A percentile compares a stretch with the other conserved stretches of the same genome.
Conservation (phyloP, 768 basidiomycete genomes). For the Leccinum uliginosum region DNA sequence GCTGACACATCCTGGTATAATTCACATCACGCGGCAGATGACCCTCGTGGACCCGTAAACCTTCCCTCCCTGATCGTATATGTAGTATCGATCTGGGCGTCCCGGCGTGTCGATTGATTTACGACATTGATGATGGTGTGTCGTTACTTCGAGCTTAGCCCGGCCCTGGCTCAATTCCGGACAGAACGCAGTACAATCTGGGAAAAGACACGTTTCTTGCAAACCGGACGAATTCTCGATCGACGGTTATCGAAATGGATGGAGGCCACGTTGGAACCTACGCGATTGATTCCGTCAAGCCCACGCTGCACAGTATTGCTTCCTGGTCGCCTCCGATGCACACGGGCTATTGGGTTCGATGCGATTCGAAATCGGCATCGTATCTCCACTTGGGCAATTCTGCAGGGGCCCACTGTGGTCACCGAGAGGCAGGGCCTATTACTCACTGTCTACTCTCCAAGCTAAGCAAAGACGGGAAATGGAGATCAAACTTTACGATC, state of each 20-base stretch:
- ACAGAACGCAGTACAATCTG: slow-evolving; percentile 20
- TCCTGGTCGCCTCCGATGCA: too few species aligned
- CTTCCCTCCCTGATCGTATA: slow-evolving; percentile 34
- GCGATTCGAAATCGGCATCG: too few species aligned
- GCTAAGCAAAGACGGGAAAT: slow-evolving; percentile 17
- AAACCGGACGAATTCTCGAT: too few species aligned
- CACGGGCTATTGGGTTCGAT: too few species aligned
- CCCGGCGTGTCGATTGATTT: too few species aligned
- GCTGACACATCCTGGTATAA: slow-evolving; percentile 38
- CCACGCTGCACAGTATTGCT: too few species aligned
- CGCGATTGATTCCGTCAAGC: too few species aligned
- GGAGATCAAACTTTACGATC: slow-evolving; percentile 12
- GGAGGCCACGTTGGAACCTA: too few species aligned
- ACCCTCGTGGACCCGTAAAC: slow-evolving; percentile 35
- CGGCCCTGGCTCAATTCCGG: neutral
- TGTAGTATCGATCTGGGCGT: too few species aligned
- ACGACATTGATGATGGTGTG: slow-evolving; percentile 23
- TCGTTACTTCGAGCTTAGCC: neutral
- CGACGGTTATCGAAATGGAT: slow-evolving; percentile 34
- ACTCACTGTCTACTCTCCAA: neutral
- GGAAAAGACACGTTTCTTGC: slow-evolving; percentile 33
- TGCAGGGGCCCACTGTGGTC: too few species aligned
- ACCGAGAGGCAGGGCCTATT: slow-evolving; percentile 6
- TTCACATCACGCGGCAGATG: slow-evolving; percentile 31
- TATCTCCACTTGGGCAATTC: too few species aligned